Evolutionary conservation across 805 yeast species (phyloP).

Genomic region (Lachancea nothofagi): DNA sequence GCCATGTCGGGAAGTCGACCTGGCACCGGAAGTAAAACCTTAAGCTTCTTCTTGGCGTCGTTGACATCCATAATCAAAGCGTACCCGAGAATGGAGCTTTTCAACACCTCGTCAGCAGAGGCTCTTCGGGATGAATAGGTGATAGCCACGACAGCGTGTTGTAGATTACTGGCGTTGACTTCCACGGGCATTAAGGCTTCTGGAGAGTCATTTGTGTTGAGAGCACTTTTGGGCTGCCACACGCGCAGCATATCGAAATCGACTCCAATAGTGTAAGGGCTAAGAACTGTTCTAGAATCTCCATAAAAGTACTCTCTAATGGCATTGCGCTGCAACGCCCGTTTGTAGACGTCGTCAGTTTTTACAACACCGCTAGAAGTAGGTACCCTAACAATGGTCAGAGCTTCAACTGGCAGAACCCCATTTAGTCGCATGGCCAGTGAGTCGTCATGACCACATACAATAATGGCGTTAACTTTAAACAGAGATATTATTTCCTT

Average conservation of each 20-base stretch:
- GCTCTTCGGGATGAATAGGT: slow-evolving; percentile 46
- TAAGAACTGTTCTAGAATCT: slow-evolving; percentile 51
- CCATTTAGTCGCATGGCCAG: slow-evolving; percentile 12
- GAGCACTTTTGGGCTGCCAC: slow-evolving; percentile 46
- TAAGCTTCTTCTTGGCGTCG: slow-evolving; percentile 62
- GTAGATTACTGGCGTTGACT: slow-evolving; percentile 50
- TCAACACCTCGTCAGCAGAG: slow-evolving; percentile 41
- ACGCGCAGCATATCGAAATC: slow-evolving; percentile 57
- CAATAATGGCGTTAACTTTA: slow-evolving; percentile 21
- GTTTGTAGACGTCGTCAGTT: slow-evolving; percentile 57
- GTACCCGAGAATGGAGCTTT: slow-evolving; percentile 69
- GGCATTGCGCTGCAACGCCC: slow-evolving; percentile 68
- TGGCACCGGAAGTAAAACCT: slow-evolving; percentile 80
- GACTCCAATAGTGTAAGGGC: slow-evolving; percentile 81
- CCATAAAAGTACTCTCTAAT: slow-evolving; percentile 93
- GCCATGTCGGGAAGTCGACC: slow-evolving; percentile 75
- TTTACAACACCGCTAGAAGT: slow-evolving; percentile 75
- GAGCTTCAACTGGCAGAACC: slow-evolving; percentile 23
- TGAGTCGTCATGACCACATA: slow-evolving; percentile 16
- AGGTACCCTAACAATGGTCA: slow-evolving; percentile 49
- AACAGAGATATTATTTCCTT: slow-evolving; percentile 17
- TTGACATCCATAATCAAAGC: slow-evolving; percentile 66
- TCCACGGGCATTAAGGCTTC: slow-evolving; percentile 35
- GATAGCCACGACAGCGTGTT: slow-evolving; percentile 71
- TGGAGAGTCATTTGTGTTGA: slow-evolving; percentile 23